phyloP scores from a whole-genome alignment of 2,329 filamentous ascomycete genomes.

The Aureobasidium sp. region DNA sequence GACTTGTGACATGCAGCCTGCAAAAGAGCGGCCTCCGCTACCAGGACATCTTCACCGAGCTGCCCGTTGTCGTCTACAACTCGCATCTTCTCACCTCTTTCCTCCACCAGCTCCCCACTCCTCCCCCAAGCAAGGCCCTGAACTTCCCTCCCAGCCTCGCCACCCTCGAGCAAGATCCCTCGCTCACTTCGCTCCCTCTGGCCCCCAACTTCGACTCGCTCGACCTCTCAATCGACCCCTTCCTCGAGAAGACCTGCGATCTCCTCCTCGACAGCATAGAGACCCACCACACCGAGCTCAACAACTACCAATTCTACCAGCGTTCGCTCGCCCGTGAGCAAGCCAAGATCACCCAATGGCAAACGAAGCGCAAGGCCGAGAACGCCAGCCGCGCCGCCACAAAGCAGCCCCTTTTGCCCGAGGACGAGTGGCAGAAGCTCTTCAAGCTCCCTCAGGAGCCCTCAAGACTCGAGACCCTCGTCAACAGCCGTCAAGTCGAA shows the following conservation, averaged over 20 bases:
- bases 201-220: constrained; percentile 85
- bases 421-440: constrained; percentile 96
- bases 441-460: constrained; percentile 98
- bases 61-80: constrained; percentile 88
- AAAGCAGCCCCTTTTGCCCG: constrained; percentile 82
- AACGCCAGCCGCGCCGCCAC: constrained; percentile 77
- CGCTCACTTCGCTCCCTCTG: constrained; percentile 56
- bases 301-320: constrained; percentile 98
- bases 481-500: constrained; percentile 93
- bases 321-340: constrained; percentile 89
- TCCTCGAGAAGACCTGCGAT: constrained; percentile 97
- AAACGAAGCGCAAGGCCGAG: constrained; percentile 92
- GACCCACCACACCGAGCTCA: constrained; percentile 95
- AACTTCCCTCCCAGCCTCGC: constrained; percentile 71
- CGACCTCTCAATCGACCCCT: constrained; percentile 90
- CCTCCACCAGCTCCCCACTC: constrained; percentile 80
- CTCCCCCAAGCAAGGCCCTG: constrained; percentile 53
- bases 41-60: constrained; percentile 86
- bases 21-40: constrained; percentile 91
- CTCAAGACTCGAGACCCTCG: constrained; percentile 82
- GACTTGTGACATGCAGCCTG: constrained; percentile 51
- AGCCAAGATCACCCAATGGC: constrained; percentile 93
- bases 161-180: constrained; percentile 62
- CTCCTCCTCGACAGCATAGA: constrained; percentile 94
- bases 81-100: constrained; percentile 93